Percentiles rank a stretch among this genome's conserved stretches.
Evolutionary conservation across 2,329 filamentous ascomycete species (phyloP).

Genomic region (Eutypella sp.): DNA sequence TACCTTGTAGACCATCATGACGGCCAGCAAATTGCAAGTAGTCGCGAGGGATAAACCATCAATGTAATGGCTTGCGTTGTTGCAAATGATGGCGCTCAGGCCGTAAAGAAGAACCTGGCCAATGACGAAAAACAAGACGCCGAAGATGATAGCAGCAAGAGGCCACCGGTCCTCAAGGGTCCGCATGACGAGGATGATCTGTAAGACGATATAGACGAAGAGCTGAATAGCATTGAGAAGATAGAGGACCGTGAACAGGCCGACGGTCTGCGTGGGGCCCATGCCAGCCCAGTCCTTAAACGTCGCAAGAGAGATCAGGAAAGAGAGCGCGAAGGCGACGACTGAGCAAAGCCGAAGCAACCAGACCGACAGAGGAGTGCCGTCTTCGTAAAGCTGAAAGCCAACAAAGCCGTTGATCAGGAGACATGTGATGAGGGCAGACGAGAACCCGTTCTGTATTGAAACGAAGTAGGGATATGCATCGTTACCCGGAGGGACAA

Average conservation of each 20-base stretch:
- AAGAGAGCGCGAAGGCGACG: conserved; percentile 79
- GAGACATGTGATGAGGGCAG: conserved; percentile 80
- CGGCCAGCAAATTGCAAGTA: conserved; percentile 84
- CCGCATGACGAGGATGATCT: conserved; percentile 80
- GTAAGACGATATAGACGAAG: conserved; percentile 79
- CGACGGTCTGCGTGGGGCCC: conserved; percentile 77
- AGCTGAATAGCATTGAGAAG: conserved; percentile 84
- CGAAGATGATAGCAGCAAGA: conserved; percentile 84
- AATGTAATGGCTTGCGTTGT: conserved; percentile 80
- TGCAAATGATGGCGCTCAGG: conserved; percentile 80
- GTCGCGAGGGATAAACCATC: conserved; percentile 94
- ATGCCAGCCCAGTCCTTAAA: conserved; percentile 90
- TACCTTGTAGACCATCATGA: conserved; percentile 99
- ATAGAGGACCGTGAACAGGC: conserved; percentile 88
- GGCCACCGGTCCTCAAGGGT: conserved; percentile 96
- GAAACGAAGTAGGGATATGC: conserved; percentile 90
- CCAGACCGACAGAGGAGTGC: conserved; percentile 90
- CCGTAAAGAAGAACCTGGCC: conserved; percentile 92
- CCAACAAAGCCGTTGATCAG: conserved; percentile 97
- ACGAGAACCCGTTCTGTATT: conserved; percentile 77
- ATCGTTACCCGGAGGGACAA: conserved; percentile 74
- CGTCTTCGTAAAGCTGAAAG: conserved; percentile 97
- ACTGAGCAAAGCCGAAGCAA: conserved; percentile 74
- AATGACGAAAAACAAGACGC: conserved; percentile 82
- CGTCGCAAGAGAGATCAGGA: conserved; percentile 82